Evolutionary conservation across 1,284 basidiomycete species (phyloP), one percentile per base, ranked within the genome.

Genomic region (Mycosarcoma maydis): DNA sequence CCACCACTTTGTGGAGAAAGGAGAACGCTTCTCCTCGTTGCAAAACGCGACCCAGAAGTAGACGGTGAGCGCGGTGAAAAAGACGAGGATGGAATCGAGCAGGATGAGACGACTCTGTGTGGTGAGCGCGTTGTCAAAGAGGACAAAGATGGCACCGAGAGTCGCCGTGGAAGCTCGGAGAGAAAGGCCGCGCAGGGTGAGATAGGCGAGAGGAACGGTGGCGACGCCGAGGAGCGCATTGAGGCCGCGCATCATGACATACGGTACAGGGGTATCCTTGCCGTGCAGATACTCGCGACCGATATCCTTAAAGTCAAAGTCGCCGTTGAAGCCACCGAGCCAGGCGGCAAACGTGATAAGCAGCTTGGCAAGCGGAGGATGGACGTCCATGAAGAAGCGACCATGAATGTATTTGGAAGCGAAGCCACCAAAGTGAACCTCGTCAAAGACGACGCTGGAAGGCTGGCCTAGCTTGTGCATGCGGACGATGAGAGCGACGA

Each of bases 261-360:
- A 99, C 1, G 96, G 96, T 7, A 94, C 92, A 85, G 47, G 84
- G n/a, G 59, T 65, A 49, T 78, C 53, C 2, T 74, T 48, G 37
- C 73, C 77, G 45, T 75, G 61, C 23, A 82, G 58, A 48, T 78
- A 80, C 65, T 79, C 78, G 37, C 52, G 54, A 83, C 89, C 93
- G 73, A 98, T 98, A 64, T 96, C 92, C 82, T 94, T 92, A 83
- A 98, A 99, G 82, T 97, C 93, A 81, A 97, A 97, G 42, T 91
- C 85, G 2, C 95, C 96, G 71, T 95, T 87, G 77, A 92, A 98
- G n/a, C 96, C 92, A 47, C 88, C 90, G 5, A 96, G 60, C 80
- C 90, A 95, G 0, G 88, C 94, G 7, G 91, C 90, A 23, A 96
- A 85, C 0, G 95, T 95, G 76, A 98, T 94, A 56, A 98, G 85